Conservation (phyloP, 2,329 filamentous ascomycete species). For the Alternaria triticimaculans region DNA sequence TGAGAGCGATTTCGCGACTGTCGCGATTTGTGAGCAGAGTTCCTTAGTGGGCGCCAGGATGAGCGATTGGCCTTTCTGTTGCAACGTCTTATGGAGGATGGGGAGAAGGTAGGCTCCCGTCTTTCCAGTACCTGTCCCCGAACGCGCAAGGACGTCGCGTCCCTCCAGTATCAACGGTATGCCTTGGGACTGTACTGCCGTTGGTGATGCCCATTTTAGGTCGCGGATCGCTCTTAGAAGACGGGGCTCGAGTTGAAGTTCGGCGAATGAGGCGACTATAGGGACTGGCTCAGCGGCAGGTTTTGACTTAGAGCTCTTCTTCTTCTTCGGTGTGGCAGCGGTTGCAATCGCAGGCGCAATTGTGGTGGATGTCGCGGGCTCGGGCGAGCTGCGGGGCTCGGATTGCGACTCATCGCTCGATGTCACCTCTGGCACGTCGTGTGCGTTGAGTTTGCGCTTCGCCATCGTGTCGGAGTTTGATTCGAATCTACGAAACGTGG, state of each 20-base stretch:
- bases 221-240: constrained; percentile 85
- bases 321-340: neutral
- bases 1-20: constrained; percentile 76
- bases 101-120: constrained; percentile 95
- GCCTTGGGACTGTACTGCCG: constrained; percentile 84
- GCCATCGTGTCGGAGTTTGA: neutral
- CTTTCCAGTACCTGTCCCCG: constrained; percentile 95
- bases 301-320: constrained; percentile 7
- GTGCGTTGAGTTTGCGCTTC: constrained; percentile 60
- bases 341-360: neutral
- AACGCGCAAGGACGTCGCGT: constrained; percentile 87
- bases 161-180: constrained; percentile 89
- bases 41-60: constrained; percentile 95
- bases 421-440: constrained; percentile 52
- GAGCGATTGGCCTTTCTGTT: constrained; percentile 78
- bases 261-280: constrained; percentile 66
- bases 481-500: neutral
- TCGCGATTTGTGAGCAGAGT: constrained; percentile 88
- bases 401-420: constrained; percentile 29
- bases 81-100: constrained; percentile 82
- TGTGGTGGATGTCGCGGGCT: neutral
- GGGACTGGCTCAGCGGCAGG: neutral
- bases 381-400: constrained; percentile 17
- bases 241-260: constrained; percentile 81
- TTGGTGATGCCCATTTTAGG: constrained; percentile 84